A percentile compares a stretch with the other conserved stretches of the same genome.
Evolutionary conservation across 352 stramenopile species (phyloP).

Genomic region (Peronospora tabacina): DNA sequence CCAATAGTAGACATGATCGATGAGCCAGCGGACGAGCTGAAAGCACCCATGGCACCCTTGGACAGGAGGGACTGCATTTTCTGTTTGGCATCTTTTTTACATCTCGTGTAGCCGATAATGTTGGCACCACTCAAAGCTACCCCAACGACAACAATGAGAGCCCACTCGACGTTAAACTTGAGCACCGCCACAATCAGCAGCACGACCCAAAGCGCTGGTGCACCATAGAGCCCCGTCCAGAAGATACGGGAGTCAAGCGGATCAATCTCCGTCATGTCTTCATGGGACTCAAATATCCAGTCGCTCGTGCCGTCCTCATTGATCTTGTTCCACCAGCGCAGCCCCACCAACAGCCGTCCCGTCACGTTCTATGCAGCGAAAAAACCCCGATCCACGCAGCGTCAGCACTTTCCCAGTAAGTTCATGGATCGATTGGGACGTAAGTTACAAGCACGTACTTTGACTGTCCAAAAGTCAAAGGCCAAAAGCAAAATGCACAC

Average conservation of each 20-base stretch:
- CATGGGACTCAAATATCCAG: slow-evolving; percentile 96
- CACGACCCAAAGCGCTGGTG: slow-evolving; percentile 86
- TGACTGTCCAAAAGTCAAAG: slow-evolving; percentile 98
- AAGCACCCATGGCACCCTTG: slow-evolving; percentile 55
- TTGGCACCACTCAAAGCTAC: slow-evolving; percentile 91
- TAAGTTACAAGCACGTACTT: slow-evolving; percentile 37
- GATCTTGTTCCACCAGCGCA: slow-evolving; percentile 98
- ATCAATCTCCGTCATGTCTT: slow-evolving; percentile 87
- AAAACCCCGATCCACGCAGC: slow-evolving; percentile 2
- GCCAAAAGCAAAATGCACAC: slow-evolving; percentile 93
- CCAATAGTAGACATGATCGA: slow-evolving; percentile 74
- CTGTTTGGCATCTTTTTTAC: slow-evolving; percentile 86
- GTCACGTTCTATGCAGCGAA: slow-evolving; percentile 64
- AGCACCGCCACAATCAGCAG: slow-evolving; percentile 91
- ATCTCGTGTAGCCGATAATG: slow-evolving; percentile 98
- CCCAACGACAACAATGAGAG: slow-evolving; percentile 89
- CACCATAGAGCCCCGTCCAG: slow-evolving; percentile 94
- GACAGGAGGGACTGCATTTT: slow-evolving; percentile 84
- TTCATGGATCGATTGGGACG: too few relatives aligned
- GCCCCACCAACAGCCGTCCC: slow-evolving; percentile 85
- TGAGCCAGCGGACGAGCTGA: slow-evolving; percentile 57
- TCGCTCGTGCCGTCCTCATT: slow-evolving; percentile 90
- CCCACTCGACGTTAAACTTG: slow-evolving; percentile 92
- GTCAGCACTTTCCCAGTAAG: slow-evolving; percentile 14
- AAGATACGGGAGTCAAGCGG: slow-evolving; percentile 89